Evolutionary conservation across 2,329 filamentous ascomycete genomes (phyloP).

Genomic region (Dryadomyces quercivorus): DNA sequence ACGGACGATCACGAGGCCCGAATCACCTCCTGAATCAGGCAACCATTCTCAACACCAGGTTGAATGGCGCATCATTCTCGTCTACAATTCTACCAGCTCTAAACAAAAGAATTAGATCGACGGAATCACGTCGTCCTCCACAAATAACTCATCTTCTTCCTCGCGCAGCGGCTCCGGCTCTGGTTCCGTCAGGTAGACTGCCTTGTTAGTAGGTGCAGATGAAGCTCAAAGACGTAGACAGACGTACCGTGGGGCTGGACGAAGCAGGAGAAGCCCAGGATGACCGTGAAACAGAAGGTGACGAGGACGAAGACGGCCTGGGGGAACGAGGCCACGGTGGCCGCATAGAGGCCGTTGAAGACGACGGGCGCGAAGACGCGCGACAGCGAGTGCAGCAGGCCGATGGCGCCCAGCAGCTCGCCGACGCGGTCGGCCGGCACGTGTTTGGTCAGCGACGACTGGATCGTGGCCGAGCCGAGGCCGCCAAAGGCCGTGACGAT

Average conservation of each 20-base stretch:
- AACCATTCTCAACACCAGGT: no score
- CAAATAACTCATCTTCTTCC: not conserved
- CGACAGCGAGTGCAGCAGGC: conserved; percentile 71
- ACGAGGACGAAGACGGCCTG: conserved; percentile 77
- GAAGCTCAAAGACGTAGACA: not conserved
- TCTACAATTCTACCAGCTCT: not conserved
- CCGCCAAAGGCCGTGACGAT: conserved; percentile 67
- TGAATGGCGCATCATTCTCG: not conserved
- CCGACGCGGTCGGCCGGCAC: conserved; percentile 73
- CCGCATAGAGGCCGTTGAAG: conserved; percentile 77
- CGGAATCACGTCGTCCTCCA: not conserved
- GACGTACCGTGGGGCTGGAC: conserved; percentile 63
- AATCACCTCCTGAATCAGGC: no score
- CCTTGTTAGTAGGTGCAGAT: no score
- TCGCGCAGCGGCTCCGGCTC: not conserved
- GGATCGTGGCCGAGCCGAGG: conserved; percentile 72
- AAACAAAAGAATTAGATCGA: not conserved
- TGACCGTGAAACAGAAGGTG: conserved; percentile 50
- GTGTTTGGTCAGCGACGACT: conserved; percentile 80
- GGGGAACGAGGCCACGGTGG: conserved; percentile 65
- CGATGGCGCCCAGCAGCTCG: conserved; percentile 77
- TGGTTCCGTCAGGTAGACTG: conserved; percentile 11
- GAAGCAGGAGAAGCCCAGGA: conserved; percentile 55
- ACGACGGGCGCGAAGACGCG: conserved; percentile 67
- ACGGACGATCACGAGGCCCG: no score